A percentile compares a stretch with the other conserved stretches of the same genome.
Conservation (phyloP, 768 basidiomycete genomes). For the Pleurotus cornucopiae region DNA sequence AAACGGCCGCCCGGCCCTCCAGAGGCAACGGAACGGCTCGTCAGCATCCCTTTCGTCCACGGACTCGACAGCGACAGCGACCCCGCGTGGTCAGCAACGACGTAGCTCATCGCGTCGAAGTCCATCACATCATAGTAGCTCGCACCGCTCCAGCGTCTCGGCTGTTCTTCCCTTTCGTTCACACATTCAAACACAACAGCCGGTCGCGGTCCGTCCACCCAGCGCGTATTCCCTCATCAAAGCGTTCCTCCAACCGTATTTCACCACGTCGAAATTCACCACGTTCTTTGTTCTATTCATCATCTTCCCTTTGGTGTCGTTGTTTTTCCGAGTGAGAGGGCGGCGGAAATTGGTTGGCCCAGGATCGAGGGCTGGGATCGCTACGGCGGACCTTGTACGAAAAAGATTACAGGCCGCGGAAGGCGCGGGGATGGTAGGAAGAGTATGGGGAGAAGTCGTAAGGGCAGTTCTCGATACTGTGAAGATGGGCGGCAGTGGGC, state of each 20-base stretch:
- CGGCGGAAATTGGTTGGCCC: slow-evolving; percentile 19
- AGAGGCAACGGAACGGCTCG: slow-evolving; percentile 8
- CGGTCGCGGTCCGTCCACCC: slow-evolving; percentile 17
- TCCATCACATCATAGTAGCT: slow-evolving; percentile 2
- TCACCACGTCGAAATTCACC: slow-evolving; percentile 43
- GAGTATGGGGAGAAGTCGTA: slow-evolving; percentile 47
- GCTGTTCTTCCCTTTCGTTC: slow-evolving; percentile 16
- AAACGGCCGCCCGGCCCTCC: slow-evolving; percentile 17
- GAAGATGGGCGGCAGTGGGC: slow-evolving; percentile 72
- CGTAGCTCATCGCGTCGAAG: slow-evolving; percentile 3
- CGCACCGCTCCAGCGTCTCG: not conserved
- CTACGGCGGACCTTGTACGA: slow-evolving; percentile 55
- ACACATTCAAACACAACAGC: slow-evolving; percentile 14
- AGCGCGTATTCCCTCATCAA: slow-evolving; percentile 41
- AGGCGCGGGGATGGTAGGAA: slow-evolving; percentile 29
- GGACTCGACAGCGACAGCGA: slow-evolving; percentile 35
- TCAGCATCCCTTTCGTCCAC: slow-evolving; percentile 32
- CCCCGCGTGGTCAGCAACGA: slow-evolving; percentile 19
- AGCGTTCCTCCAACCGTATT: slow-evolving; percentile 43
- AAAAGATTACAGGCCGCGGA: slow-evolving; percentile 42
- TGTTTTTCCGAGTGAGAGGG: slow-evolving; percentile 45
- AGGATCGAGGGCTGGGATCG: slow-evolving; percentile 11
- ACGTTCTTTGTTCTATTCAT: slow-evolving; percentile 46
- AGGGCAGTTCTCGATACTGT: slow-evolving; percentile 61
- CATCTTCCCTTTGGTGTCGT: slow-evolving; percentile 40